Conservation (phyloP, 768 basidiomycete genomes). For the Amanita exitialis region DNA sequence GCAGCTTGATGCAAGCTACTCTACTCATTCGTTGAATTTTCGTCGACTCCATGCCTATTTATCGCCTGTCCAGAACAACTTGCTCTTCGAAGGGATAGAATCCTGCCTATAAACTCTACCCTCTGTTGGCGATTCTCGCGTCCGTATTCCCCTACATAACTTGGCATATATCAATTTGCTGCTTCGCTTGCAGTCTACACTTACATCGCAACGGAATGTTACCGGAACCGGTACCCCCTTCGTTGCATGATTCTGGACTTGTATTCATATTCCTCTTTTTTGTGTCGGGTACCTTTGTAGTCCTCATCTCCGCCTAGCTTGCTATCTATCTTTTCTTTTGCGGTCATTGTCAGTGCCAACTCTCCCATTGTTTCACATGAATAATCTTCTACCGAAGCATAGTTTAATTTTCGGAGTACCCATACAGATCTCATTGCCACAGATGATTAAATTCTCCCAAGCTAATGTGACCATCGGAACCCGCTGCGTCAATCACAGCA, state of each 20-base stretch:
- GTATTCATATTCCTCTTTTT: constrained; percentile 28
- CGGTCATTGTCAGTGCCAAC: constrained; percentile 2
- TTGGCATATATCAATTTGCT: background rate
- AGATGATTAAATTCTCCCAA: background rate
- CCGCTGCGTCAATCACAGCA: no score
- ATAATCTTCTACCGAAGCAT: constrained; percentile 4
- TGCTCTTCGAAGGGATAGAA: constrained; percentile 1
- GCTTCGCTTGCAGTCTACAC: constrained; percentile 1
- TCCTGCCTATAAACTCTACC: background rate
- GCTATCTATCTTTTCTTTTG: constrained; percentile 15
- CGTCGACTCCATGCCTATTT: constrained; percentile 5
- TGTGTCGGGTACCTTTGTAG: constrained; percentile 15
- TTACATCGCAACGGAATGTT: background rate
- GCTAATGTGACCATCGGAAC: no score
- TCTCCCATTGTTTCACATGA: background rate
- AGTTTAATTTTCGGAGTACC: constrained; percentile 5
- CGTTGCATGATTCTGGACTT: constrained; percentile 20
- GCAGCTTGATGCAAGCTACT: constrained; percentile 9
- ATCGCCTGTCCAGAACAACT: constrained; percentile 1
- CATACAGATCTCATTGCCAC: background rate
- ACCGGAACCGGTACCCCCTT: constrained; percentile 7
- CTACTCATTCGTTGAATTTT: constrained; percentile 2
- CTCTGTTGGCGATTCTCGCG: background rate
- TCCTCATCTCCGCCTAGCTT: constrained; percentile 10
- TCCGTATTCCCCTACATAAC: background rate